These are phyloP conservation scores for Lactarius tabidus DNA, from an alignment of 768 basidiomycete genomes.

Conservation along the genomic window DNA sequence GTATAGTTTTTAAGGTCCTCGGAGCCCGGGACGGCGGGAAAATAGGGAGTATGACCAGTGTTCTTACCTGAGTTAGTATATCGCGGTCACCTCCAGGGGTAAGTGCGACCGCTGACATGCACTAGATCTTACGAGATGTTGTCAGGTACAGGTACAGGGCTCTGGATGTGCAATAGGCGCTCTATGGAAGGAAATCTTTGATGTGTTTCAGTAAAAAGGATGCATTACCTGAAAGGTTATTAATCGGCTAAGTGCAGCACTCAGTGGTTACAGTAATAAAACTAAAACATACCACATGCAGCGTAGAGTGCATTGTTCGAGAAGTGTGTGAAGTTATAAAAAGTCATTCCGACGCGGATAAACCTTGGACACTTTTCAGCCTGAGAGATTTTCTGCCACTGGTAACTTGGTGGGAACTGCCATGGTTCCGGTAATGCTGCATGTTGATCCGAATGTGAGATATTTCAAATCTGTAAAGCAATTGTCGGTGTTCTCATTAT, in stretches of 20 bases:
- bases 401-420: not conserved
- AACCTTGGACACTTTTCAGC: not conserved
- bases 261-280: too few species aligned
- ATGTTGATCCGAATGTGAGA: not conserved
- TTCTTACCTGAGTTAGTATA: not conserved
- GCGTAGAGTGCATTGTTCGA: slow-evolving; percentile 19
- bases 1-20: slow-evolving; percentile 13
- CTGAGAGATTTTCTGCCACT: not conserved
- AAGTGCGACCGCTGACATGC: not conserved
- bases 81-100: not conserved
- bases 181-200: slow-evolving; percentile 2
- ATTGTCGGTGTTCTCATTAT: not conserved
- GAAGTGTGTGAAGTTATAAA: slow-evolving; percentile 15
- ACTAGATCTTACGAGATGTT: slow-evolving; percentile 2
- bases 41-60: not conserved
- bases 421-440: not conserved
- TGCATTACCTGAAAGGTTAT: slow-evolving; percentile 1
- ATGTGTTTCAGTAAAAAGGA: not conserved
- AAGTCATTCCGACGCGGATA: slow-evolving; percentile 7
- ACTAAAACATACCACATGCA: not conserved
- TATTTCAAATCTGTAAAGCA: not conserved
- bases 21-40: not conserved
- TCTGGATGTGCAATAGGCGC: not conserved
- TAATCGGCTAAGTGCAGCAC: too few species aligned
- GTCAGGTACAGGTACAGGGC: not conserved